Evolutionary conservation across 768 basidiomycete genomes (phyloP), one percentile per base, ranked within the genome.

Genomic region (Lactarius indigo): DNA sequence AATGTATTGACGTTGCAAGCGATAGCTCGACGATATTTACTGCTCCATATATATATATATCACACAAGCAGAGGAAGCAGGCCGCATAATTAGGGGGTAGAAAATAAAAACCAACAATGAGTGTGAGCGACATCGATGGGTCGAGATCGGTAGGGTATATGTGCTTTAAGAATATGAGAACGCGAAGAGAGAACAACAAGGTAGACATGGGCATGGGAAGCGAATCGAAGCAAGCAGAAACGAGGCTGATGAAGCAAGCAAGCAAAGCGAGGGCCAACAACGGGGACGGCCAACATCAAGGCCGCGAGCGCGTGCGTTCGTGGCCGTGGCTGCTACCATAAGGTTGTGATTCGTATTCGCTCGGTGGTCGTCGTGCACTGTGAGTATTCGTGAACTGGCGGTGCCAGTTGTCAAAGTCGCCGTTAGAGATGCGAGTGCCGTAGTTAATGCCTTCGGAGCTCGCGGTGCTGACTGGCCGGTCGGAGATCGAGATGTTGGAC

Each of bases 361-460:
- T 90, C 52, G 90, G 76, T 44, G 87, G 86, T 71, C 88, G 83
- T 72, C 90, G 85, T 70, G 81, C 84, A 75, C 85, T 86, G 85
- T 91, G 87, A 9, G 90, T 89, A 72, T 85, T 91, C 20, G 90
- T 87, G 64, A 93, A 82, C 73, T 92, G 90, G 63, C 91, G 84
- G 74, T 92, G 89, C 92, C 92, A 94, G 70, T 88, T 90, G 70
- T 93, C 91, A 73, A 93, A 76, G 74, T 94, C 91, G 72, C 84
- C 90, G 52, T 88, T 90, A 15, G 64, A 64, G 31, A 71, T 50
- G 20, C 61, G 85, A 69, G 90, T 82, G 74, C 91, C 90, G 70
- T 91, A 91, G 13, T 86, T 87, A 63, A 88, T 75, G 13, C 84
- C 87, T 74, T 94, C 92, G 23, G 90, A 91, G 78, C 91, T 93